Conservation (phyloP, 2,329 filamentous ascomycete genomes). For the Thelonectria rubi region DNA sequence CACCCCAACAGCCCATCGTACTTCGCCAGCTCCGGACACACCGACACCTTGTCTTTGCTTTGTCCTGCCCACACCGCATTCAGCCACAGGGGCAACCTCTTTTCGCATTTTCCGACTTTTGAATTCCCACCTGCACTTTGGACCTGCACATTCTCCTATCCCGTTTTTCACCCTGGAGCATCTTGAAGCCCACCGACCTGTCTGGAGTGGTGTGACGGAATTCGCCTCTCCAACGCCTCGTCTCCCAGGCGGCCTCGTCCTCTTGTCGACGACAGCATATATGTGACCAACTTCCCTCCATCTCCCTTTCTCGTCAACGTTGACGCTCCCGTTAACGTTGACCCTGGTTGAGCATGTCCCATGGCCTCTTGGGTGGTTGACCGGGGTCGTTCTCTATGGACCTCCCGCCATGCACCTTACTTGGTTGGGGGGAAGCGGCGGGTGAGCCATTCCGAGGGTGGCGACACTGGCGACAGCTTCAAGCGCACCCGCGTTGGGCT, state of each 20-base stretch:
- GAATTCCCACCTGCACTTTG: constrained; percentile 3
- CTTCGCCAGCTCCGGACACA: constrained; percentile 12
- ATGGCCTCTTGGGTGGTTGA: constrained; percentile 54
- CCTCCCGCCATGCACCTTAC: constrained; percentile 40
- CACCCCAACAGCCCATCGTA: constrained; percentile 11
- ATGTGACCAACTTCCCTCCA: constrained; percentile 14
- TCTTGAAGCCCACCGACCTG: not conserved
- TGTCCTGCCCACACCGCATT: constrained; percentile 19
- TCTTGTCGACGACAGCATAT: constrained; percentile 12
- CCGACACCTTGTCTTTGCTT: constrained; percentile 13
- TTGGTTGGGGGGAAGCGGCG: constrained; percentile 51
- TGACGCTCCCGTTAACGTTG: constrained; percentile 30
- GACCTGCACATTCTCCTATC: not conserved
- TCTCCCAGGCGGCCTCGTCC: constrained; percentile 11
- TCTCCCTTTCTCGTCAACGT: constrained; percentile 16
- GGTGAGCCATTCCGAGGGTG: constrained; percentile 47
- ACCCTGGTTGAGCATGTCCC: constrained; percentile 47
- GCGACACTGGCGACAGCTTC: constrained; percentile 41
- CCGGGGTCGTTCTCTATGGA: constrained; percentile 44
- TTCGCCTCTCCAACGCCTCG: constrained; percentile 13
- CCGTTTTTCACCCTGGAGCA: not conserved
- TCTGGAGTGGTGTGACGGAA: constrained; percentile 18
- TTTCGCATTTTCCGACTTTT: constrained; percentile 1
- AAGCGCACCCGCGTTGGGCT: constrained; percentile 37
- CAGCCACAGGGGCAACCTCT: constrained; percentile 9